phyloP scores from a whole-genome alignment of 139 green algal genomes.

The Gonium pectorale region DNA sequence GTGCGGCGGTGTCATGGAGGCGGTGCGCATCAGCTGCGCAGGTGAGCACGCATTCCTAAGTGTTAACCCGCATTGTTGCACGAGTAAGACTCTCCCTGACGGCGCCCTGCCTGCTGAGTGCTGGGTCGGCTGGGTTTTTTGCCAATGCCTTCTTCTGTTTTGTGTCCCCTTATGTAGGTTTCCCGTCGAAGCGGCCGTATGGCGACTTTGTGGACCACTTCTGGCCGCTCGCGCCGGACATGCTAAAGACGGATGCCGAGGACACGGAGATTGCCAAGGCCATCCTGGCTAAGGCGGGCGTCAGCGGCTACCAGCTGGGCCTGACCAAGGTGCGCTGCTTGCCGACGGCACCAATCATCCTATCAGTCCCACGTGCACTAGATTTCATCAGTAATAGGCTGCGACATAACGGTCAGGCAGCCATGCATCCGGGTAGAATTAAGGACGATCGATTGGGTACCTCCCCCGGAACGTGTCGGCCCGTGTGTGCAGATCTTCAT shows the following conservation, averaged over 20 bases:
- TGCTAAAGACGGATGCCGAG: slow-evolving; percentile 65
- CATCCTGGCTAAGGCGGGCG: slow-evolving; percentile 53
- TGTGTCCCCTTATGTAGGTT: no score
- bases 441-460: no score
- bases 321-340: slow-evolving; percentile 77
- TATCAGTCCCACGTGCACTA: no score
- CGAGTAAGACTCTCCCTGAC: no score
- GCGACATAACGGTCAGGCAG: no score
- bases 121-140: no score
- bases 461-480: neutral
- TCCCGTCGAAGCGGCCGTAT: slow-evolving; percentile 90
- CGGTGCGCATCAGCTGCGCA: slow-evolving; percentile 96
- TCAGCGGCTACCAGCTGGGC: slow-evolving; percentile 85
- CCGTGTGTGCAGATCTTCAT: slow-evolving; percentile 78
- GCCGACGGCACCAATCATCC: neutral
- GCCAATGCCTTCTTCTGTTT: no score
- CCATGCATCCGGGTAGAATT: no score
- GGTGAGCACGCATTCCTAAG: slow-evolving; percentile 32
- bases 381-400: no score
- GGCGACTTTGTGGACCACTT: slow-evolving; percentile 97
- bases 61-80: no score
- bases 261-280: slow-evolving; percentile 63
- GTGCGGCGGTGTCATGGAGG: slow-evolving; percentile 97
- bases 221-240: slow-evolving; percentile 83
- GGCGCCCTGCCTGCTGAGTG: no score